These are phyloP conservation scores for Colletotrichum sp. DNA, from an alignment of 2,329 filamentous ascomycete genomes.

Conservation along the genomic window DNA sequence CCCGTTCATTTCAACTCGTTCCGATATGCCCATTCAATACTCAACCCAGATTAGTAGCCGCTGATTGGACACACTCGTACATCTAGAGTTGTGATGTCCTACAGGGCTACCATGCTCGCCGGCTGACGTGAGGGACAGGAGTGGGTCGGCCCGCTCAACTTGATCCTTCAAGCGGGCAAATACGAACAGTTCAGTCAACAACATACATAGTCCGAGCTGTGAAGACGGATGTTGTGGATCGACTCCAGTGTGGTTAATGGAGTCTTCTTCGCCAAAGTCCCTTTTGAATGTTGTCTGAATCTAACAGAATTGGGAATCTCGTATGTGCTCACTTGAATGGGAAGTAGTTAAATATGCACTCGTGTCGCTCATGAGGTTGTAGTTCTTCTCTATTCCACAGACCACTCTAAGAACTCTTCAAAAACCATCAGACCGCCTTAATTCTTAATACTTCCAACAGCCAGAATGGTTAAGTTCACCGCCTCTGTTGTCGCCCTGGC, in stretches of 20 bases:
- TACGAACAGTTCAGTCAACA: neutral
- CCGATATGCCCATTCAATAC: neutral
- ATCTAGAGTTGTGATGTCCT: neutral
- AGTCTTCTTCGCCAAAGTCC: neutral
- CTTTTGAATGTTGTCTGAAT: neutral
- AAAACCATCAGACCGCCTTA: neutral
- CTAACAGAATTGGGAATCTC: neutral
- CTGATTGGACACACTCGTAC: neutral
- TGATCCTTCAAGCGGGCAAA: neutral
- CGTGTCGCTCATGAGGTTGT: neutral
- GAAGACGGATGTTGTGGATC: neutral
- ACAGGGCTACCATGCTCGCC: neutral
- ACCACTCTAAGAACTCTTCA: neutral
- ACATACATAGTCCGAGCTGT: neutral
- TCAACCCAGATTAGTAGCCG: rapidly evolving
- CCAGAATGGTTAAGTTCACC: neutral
- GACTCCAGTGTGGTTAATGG: neutral
- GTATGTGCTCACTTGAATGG: neutral
- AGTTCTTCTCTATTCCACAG: neutral
- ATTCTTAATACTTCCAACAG: neutral
- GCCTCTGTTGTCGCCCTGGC: neutral
- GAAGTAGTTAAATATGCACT: neutral
- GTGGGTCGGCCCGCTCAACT: neutral
- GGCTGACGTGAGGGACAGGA: neutral
- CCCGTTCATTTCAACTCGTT: neutral